phyloP scores from a whole-genome alignment of 768 basidiomycete species.

The Punctularia strigosozonata region DNA sequence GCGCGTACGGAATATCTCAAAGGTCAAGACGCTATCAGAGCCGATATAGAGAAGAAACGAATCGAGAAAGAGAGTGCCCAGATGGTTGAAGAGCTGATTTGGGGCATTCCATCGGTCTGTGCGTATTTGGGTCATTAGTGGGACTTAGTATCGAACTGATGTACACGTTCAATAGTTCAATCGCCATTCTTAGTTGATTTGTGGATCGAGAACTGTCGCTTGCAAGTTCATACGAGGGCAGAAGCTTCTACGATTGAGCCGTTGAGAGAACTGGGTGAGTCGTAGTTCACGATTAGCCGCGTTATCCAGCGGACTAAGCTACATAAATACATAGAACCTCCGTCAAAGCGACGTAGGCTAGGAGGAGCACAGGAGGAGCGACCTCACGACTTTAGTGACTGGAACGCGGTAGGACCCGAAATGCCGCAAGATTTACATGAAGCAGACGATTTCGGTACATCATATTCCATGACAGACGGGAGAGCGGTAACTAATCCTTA shows the following conservation, averaged over 20 bases:
- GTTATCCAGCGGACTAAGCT: background rate
- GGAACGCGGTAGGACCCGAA: too few relatives aligned
- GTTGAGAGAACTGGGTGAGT: too few relatives aligned
- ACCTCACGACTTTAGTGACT: too few relatives aligned
- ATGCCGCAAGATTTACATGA: too few relatives aligned
- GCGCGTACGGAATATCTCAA: conserved; percentile 59
- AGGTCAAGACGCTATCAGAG: conserved; percentile 42
- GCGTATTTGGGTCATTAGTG: conserved; percentile 12
- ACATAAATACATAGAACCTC: conserved; percentile 25
- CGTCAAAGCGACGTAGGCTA: conserved; percentile 37
- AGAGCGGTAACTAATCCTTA: too few relatives aligned
- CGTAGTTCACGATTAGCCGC: too few relatives aligned
- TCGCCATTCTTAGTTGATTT: conserved; percentile 59
- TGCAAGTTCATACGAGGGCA: conserved; percentile 59
- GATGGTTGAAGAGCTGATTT: conserved; percentile 52
- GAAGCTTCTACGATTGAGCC: conserved; percentile 36
- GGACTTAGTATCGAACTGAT: conserved; percentile 1
- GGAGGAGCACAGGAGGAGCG: conserved; percentile 8
- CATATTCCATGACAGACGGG: too few relatives aligned
- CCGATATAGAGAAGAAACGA: conserved; percentile 38
- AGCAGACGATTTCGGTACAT: too few relatives aligned
- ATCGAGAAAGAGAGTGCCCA: conserved; percentile 41
- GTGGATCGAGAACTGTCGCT: conserved; percentile 64
- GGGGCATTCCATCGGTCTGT: conserved; percentile 57
- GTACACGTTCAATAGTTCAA: conserved; percentile 32